Evolutionary conservation across 352 stramenopile genomes (phyloP).

Genomic region (Aphanomyces astaci): DNA sequence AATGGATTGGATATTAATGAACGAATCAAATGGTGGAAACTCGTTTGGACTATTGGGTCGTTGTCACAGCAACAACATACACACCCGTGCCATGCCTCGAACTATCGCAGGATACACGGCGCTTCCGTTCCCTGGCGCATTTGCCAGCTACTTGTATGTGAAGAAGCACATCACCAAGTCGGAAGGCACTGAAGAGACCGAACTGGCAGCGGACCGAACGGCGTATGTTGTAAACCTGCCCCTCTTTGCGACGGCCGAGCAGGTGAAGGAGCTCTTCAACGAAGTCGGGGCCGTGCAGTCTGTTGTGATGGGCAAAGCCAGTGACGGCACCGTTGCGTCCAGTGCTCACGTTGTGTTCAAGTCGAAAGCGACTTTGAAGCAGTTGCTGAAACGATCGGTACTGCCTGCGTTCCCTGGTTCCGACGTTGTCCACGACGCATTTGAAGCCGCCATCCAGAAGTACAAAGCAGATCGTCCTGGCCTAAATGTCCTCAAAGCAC

Average conservation of each 20-base stretch:
- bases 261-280: conserved; percentile 45
- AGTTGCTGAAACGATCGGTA: conserved; percentile 38
- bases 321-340: conserved; percentile 20
- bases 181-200: conserved; percentile 24
- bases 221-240: conserved; percentile 74
- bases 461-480: conserved; percentile 66
- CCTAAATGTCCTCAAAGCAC: conserved; percentile 48
- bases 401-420: conserved; percentile 28
- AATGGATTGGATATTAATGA: background rate
- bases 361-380: conserved; percentile 41
- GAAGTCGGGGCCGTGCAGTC: conserved; percentile 53
- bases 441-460: conserved; percentile 30
- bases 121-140: conserved; percentile 58
- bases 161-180: conserved; percentile 57
- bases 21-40: conserved; percentile 21
- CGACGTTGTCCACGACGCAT: background rate
- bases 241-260: conserved; percentile 34
- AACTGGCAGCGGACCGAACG: conserved; percentile 53
- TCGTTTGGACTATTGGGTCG: conserved; percentile 19
- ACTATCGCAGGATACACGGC: conserved; percentile 60
- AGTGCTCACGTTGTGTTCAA: conserved; percentile 59
- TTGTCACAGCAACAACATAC: background rate
- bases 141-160: conserved; percentile 63
- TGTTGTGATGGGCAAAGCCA: conserved; percentile 29
- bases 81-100: conserved; percentile 24